Evolutionary conservation across 345 rosid species (phyloP).

Genomic region (Ailanthus altissimus): DNA sequence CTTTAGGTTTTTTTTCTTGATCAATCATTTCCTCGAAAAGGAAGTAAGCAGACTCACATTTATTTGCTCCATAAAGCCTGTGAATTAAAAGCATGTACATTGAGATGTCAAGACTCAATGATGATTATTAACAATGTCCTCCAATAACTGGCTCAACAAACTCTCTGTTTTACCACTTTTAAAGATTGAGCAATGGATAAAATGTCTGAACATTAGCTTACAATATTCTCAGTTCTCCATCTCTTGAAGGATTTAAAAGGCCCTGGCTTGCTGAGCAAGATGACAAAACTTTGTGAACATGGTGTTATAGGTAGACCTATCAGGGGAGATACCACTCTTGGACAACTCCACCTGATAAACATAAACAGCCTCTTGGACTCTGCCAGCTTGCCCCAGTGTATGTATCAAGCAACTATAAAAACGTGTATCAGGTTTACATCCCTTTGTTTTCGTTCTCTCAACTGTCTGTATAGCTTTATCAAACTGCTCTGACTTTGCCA

Average conservation of each 20-base stretch:
- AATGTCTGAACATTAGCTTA: slow-evolving; percentile 70
- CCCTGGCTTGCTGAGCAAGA: slow-evolving; percentile 47
- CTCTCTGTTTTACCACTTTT: slow-evolving; percentile 55
- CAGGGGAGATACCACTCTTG: slow-evolving; percentile 38
- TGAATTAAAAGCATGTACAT: slow-evolving; percentile 76
- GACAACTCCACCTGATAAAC: slow-evolving; percentile 68
- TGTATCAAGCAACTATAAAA: slow-evolving; percentile 80
- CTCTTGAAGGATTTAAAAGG: slow-evolving; percentile 48
- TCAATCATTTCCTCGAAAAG: slow-evolving; percentile 75
- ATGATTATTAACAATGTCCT: slow-evolving; percentile 72
- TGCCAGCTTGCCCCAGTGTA: slow-evolving; percentile 60
- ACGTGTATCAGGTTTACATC: slow-evolving; percentile 55
- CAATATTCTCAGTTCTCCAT: slow-evolving; percentile 50
- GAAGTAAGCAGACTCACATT: slow-evolving; percentile 64
- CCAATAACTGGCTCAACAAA: slow-evolving; percentile 54
- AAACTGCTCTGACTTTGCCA: slow-evolving; percentile 53
- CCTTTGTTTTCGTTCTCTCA: slow-evolving; percentile 47
- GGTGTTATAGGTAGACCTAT: slow-evolving; percentile 70
- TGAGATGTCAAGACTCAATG: slow-evolving; percentile 74
- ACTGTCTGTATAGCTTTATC: slow-evolving; percentile 59
- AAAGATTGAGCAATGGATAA: slow-evolving; percentile 71
- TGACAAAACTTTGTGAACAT: slow-evolving; percentile 80
- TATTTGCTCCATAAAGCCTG: slow-evolving; percentile 66
- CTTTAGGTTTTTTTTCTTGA: slow-evolving; percentile 64
- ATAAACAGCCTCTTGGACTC: slow-evolving; percentile 48